Evolutionary conservation across 306 rosid genomes (phyloP), one percentile per base, ranked within the genome.

Genomic region (Cercis canadensis): DNA sequence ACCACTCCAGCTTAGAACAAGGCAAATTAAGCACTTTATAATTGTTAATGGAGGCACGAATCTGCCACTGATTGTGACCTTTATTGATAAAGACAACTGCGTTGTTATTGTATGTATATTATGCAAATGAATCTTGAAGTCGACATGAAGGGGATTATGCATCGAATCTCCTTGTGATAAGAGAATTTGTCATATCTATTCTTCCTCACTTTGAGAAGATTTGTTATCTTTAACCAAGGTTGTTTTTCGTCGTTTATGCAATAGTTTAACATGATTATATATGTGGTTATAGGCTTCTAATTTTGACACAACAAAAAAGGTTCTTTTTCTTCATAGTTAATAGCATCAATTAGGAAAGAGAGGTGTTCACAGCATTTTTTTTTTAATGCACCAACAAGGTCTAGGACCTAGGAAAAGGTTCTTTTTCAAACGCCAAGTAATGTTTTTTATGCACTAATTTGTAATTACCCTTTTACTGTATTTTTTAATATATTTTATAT

Each of bases 101-200:
- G n/a, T n/a, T n/a, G n/a, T n/a, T 24, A 24, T 24, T 37, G 10
- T 37, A 37, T 37, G 3, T 37, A 37, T 37, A 37, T 37, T 37
- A 5, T 37, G 10, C 43, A 5, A 37, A 67, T 36, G 67, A 46
- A 76, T 69, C 70, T 61, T 61, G 14, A 7, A 21, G 14, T 63
- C 63, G 69, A 49, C 51, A 54, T 33, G 24, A 29, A 33, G 74
- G 56, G 55, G 75, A 76, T 75, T 75, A 41, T 77, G 62, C 37
- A 2, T 64, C 29, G 13, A 65, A 63, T 64, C 19, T 57, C 5
- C 45, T 5, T 14, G 75, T 76, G 33, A 44, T 16, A 11, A 19
- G 19, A 67, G 5, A 31, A 60, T 53, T 69, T 76, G 75, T 58
- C 65, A 56, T 52, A 17, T 68, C 32, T 60, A 32, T 49, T 58